These are phyloP conservation scores for Senna tora DNA, from an alignment of 306 rosid genomes.

Conservation along the genomic window DNA sequence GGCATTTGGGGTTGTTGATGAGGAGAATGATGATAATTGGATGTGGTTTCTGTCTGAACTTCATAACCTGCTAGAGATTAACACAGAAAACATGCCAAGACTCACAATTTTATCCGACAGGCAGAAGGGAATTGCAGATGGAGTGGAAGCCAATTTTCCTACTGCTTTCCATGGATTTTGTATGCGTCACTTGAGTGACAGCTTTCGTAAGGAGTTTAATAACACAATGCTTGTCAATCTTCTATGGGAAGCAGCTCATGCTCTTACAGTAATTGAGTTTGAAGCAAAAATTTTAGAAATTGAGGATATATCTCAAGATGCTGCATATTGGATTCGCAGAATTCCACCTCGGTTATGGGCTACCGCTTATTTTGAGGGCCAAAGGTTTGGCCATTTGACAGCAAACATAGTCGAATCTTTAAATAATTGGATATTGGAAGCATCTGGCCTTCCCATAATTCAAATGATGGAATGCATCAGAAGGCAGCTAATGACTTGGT, in stretches of 20 bases:
- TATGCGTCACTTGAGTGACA: constrained; percentile 82
- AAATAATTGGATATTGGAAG: constrained; percentile 77
- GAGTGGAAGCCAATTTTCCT: constrained; percentile 78
- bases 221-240: constrained; percentile 72
- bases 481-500: constrained; percentile 93
- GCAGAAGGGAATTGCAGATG: constrained; percentile 81
- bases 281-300: constrained; percentile 76
- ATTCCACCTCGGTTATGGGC: constrained; percentile 86
- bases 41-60: constrained; percentile 94
- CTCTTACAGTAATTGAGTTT: constrained; percentile 72
- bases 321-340: constrained; percentile 79
- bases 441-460: constrained; percentile 84
- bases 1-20: constrained; percentile 89
- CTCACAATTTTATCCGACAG: constrained; percentile 88
- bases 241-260: constrained; percentile 85
- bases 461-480: constrained; percentile 93
- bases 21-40: constrained; percentile 87
- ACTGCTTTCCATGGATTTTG: constrained; percentile 93
- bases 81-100: constrained; percentile 90
- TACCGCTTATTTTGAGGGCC: constrained; percentile 86
- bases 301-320: constrained; percentile 81
- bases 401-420: constrained; percentile 73
- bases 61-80: constrained; percentile 75
- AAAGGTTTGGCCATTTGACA: constrained; percentile 78
- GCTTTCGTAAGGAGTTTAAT: constrained; percentile 88